Evolutionary conservation across 1,284 basidiomycete species (phyloP).

Genomic region (Naganishia sp.): DNA sequence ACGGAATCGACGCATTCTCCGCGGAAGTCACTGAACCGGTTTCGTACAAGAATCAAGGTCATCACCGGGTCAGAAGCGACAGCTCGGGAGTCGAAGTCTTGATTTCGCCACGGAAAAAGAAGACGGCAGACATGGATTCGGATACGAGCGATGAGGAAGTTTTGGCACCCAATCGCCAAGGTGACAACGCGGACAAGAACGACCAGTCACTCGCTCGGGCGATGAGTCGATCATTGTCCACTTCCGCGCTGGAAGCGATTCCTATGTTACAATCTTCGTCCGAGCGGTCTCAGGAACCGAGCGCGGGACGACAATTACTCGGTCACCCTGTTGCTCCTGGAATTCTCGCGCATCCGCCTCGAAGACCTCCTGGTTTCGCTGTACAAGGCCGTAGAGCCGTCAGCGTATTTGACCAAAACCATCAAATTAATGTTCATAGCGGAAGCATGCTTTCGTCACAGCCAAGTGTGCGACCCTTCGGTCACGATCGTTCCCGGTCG

Average conservation of each 20-base stretch:
- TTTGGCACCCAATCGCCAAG: slow-evolving; percentile 5
- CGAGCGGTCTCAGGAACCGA: background rate
- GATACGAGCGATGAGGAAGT: slow-evolving; percentile 21
- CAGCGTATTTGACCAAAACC: slow-evolving; percentile 19
- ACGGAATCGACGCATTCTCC: slow-evolving; percentile 7
- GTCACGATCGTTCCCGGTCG: slow-evolving; percentile 24
- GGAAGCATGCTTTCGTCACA: background rate
- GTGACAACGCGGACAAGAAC: background rate
- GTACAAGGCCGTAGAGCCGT: slow-evolving; percentile 10
- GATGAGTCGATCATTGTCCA: slow-evolving; percentile 22
- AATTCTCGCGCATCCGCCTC: slow-evolving; percentile 1
- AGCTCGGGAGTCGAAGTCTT: slow-evolving; percentile 21
- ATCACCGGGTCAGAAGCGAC: slow-evolving; percentile 15
- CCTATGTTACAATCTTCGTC: background rate
- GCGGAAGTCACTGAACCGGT: slow-evolving; percentile 3
- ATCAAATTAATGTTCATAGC: background rate
- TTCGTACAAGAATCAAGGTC: slow-evolving; percentile 1
- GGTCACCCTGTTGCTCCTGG: slow-evolving; percentile 1
- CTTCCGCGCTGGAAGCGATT: slow-evolving; percentile 4
- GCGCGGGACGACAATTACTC: background rate
- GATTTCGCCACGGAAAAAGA: slow-evolving; percentile 19
- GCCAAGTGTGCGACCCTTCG: slow-evolving; percentile 5
- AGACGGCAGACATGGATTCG: slow-evolving; percentile 2
- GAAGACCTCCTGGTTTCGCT: slow-evolving; percentile 15
- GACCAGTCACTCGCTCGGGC: background rate